These are phyloP conservation scores for Fraxinus floribunda DNA, from an alignment of 305 asterid species.

Conservation along the genomic window DNA sequence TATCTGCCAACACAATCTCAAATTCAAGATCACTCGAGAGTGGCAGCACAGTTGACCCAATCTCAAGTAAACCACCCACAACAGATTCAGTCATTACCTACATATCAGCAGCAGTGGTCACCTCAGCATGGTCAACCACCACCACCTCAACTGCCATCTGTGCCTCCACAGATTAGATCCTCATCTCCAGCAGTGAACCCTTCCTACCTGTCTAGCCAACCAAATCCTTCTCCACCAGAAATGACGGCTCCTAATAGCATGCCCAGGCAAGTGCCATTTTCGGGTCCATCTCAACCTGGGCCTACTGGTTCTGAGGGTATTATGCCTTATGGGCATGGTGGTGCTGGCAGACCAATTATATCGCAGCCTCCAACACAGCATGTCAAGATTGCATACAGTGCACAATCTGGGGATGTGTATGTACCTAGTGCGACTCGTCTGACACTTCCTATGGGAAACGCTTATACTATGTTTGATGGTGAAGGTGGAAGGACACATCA, in stretches of 20 bases:
- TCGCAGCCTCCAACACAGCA: conserved; percentile 52
- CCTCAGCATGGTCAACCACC: conserved; percentile 42
- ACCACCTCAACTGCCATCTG: conserved; percentile 42
- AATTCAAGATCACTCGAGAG: conserved; percentile 59
- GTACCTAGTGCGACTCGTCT: conserved; percentile 44
- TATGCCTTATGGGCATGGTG: conserved; percentile 53
- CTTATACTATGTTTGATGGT: conserved; percentile 58
- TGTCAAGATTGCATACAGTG: conserved; percentile 47
- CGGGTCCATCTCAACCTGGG: conserved; percentile 48
- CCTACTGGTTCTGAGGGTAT: conserved; percentile 46
- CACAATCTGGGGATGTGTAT: conserved; percentile 63
- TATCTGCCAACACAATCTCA: conserved; percentile 55
- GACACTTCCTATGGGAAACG: conserved; percentile 52
- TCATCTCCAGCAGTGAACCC: conserved; percentile 60
- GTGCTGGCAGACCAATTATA: conserved; percentile 50
- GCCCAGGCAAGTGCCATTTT: conserved; percentile 56
- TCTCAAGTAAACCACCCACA: conserved; percentile 47
- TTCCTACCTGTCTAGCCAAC: conserved; percentile 52
- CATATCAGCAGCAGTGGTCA: conserved; percentile 69
- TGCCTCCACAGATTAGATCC: conserved; percentile 64
- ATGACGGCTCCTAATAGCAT: conserved; percentile 51
- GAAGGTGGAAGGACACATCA: conserved; percentile 64
- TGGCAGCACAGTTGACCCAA: conserved; percentile 50
- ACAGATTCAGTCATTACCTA: conserved; percentile 55
- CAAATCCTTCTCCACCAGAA: conserved; percentile 52